Percentiles rank a stretch among this genome's conserved stretches.
These are phyloP conservation scores for Cercophora samala DNA, from an alignment of 495 filamentous ascomycete genomes.

Conservation along the genomic window DNA sequence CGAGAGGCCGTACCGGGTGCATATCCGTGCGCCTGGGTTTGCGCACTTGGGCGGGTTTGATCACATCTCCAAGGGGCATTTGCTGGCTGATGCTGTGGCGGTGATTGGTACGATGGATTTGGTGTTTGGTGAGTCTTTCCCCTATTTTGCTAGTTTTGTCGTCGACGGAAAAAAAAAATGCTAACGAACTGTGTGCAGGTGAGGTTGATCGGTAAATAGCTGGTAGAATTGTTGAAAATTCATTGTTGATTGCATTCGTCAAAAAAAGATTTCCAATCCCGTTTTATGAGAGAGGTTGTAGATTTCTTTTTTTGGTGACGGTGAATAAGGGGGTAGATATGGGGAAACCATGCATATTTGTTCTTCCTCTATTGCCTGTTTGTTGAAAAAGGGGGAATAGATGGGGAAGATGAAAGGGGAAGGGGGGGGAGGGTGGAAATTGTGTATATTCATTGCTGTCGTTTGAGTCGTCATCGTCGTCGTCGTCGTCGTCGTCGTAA, in stretches of 20 bases:
- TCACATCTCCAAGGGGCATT: constrained; percentile 83
- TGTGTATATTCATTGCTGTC: neutral
- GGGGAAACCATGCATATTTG: neutral
- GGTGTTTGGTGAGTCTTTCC: constrained; percentile 52
- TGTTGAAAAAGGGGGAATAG: neutral
- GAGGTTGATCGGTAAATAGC: constrained; percentile 49
- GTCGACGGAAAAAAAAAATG: no score
- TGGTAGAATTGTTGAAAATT: constrained; percentile 10
- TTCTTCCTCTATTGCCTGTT: neutral
- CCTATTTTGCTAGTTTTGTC: no score
- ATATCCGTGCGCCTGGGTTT: constrained; percentile 95
- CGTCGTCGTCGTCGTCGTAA: neutral
- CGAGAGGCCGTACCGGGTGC: constrained; percentile 95
- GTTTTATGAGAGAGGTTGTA: neutral
- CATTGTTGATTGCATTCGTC: neutral
- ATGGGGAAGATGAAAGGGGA: neutral
- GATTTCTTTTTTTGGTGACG: neutral
- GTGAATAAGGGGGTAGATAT: neutral
- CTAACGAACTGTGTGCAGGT: constrained; percentile 28
- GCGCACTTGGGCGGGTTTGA: constrained; percentile 94
- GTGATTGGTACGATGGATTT: constrained; percentile 96
- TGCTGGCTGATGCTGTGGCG: constrained; percentile 94
- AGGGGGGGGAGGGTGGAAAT: no score
- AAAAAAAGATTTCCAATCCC: neutral
- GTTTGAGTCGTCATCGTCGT: constrained; percentile 6